Base-by-base conservation (phyloP, 2,329 filamentous ascomycete genomes). In the Aspergillus sp. region DNA sequence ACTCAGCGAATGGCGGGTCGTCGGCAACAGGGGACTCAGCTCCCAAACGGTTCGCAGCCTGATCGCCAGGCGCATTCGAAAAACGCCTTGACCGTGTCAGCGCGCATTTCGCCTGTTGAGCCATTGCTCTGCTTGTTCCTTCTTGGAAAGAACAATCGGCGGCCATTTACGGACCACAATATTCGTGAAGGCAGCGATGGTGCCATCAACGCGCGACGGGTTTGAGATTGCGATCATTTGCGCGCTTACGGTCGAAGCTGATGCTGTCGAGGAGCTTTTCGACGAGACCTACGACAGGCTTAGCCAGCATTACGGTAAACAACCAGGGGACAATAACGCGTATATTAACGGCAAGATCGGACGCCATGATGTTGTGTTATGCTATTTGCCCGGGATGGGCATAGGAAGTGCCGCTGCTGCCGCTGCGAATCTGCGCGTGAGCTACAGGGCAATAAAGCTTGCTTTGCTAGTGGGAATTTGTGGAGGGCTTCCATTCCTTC, bases 321-420 rank as follows among this genome's bases (percentile, higher is more conserved):
- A 55, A 38, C 3, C 22, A 3, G 46, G 46, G 6, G 58, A 60
- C 28, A 17, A n/a, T 3, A 60, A 60, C 30, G 17, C 52, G 13
- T 60, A 55, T 7, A n/a, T 55, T 0, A 55, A 43, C 13, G 52
- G 58, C 3, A 54, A 52, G 13, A 51, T 60, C 11, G 45, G 52
- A 0, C 7, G 13, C 3, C 58, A 60, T 28, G 15, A 60, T 46
- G 52, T 55, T 5, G 52, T 60, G 9, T 46, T 60, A 7, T 55
- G 58, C n/a, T 60, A 38, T 28, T 13, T 58, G 23, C 56, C 56
- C 6, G 48, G 41, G 4, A 58, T 58, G 56, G 56, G 56, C 7
- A 58, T 46, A 34, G 4, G 38, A 6, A 58, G 25, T 15, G 56
- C 56, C 0, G 56, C 56, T 6, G 17, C 22, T 19, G 56, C 30